Conservation (phyloP, 2,329 filamentous ascomycete species). For the Pseudogymnoascus sp. region DNA sequence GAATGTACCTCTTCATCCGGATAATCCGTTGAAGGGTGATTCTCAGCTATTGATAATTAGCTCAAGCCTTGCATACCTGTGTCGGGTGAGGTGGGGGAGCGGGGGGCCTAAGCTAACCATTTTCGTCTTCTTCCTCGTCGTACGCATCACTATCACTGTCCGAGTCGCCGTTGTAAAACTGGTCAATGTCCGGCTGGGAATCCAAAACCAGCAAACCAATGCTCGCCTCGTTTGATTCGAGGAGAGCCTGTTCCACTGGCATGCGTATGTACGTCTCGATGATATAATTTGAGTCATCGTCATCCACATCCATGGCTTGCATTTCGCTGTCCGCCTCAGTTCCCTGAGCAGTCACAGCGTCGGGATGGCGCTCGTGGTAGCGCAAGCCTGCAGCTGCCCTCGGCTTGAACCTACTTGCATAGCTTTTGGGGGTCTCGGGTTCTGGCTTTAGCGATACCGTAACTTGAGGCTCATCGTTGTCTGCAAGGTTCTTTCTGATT, state of each 20-base stretch:
- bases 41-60: conserved; percentile 48
- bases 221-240: conserved; percentile 39
- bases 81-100: background rate
- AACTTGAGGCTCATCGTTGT: conserved; percentile 25
- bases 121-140: conserved; percentile 56
- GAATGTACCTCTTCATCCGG: conserved; percentile 70
- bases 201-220: conserved; percentile 32
- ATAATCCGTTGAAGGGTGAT: conserved; percentile 72
- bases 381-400: conserved; percentile 44
- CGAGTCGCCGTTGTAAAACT: conserved; percentile 48
- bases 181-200: conserved; percentile 35
- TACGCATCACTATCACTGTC: conserved; percentile 50
- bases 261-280: conserved; percentile 57
- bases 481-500: conserved; percentile 42
- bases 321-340: conserved; percentile 24
- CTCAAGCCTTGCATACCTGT: background rate
- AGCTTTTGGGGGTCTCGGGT: conserved; percentile 13
- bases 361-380: conserved; percentile 48
- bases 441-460: conserved; percentile 5
- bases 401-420: conserved; percentile 41
- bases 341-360: conserved; percentile 23
- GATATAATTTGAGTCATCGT: conserved; percentile 51
- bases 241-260: conserved; percentile 41
- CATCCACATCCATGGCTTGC: conserved; percentile 30
- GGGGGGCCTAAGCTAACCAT: conserved; percentile 37